These are phyloP conservation scores for Nicotiana tomentosiformis DNA, from an alignment of 257 asterid genomes.

Conservation along the genomic window DNA sequence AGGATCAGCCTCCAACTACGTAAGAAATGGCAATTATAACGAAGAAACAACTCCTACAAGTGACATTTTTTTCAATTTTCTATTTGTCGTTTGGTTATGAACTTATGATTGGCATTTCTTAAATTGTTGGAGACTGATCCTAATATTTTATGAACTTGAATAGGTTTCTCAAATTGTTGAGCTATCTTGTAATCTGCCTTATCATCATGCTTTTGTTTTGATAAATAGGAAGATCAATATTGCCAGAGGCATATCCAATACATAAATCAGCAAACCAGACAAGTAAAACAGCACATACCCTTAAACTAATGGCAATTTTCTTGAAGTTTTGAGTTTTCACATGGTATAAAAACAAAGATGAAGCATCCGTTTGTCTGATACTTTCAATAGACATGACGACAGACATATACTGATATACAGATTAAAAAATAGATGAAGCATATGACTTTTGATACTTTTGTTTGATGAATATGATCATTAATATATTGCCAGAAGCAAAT, in stretches of 20 bases:
- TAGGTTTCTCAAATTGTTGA: not conserved
- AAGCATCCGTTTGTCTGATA: not conserved
- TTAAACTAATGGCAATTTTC: not conserved
- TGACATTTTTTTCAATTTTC: too few relatives aligned
- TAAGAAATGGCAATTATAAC: too few relatives aligned
- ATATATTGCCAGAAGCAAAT: not conserved
- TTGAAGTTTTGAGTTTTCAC: not conserved
- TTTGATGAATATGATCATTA: not conserved
- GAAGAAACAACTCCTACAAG: too few relatives aligned
- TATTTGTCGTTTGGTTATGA: too few relatives aligned
- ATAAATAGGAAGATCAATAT: not conserved
- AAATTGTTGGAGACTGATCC: not conserved
- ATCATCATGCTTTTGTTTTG: not conserved
- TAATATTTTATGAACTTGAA: not conserved
- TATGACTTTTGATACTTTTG: not conserved
- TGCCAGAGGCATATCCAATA: not conserved
- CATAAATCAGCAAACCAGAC: not conserved
- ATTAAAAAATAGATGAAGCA: not conserved
- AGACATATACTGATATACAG: not conserved
- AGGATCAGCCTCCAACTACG: too few relatives aligned
- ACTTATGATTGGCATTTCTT: too few relatives aligned
- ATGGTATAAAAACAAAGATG: too few relatives aligned
- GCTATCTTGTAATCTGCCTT: not conserved
- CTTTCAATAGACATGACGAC: not conserved
- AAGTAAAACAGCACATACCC: not conserved